phyloP scores from a whole-genome alignment of 116 monocot genomes.

The Phalaenopsis hybrid region DNA sequence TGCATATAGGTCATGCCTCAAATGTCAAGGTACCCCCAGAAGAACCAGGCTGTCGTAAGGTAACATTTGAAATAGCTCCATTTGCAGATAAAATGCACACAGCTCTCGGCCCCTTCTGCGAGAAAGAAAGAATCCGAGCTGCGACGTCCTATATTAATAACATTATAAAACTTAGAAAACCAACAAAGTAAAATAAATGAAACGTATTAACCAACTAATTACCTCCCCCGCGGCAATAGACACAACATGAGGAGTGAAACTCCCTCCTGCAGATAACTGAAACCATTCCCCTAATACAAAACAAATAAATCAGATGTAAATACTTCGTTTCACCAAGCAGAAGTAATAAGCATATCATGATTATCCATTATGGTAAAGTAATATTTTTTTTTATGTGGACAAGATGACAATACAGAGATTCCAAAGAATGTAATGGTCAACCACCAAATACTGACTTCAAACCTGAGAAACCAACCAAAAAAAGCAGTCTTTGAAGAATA shows the following conservation, averaged over 20 bases:
- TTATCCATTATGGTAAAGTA: no score
- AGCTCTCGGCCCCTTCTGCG: slow-evolving; percentile 63
- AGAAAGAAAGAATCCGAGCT: slow-evolving; percentile 59
- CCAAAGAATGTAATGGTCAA: slow-evolving; percentile 3
- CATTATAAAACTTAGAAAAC: not conserved
- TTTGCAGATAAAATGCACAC: slow-evolving; percentile 89
- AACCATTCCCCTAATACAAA: slow-evolving; percentile 56
- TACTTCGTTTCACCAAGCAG: not conserved
- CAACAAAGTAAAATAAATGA: not conserved
- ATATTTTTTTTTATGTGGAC: not conserved
- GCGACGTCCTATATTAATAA: slow-evolving; percentile 58
- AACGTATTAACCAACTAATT: not conserved
- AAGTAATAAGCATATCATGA: not conserved
- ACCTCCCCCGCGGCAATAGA: slow-evolving; percentile 73
- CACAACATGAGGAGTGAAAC: slow-evolving; percentile 68
- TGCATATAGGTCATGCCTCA: slow-evolving; percentile 29
- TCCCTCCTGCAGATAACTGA: slow-evolving; percentile 67
- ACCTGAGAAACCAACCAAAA: not conserved
- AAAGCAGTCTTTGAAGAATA: not conserved
- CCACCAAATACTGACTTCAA: not conserved
- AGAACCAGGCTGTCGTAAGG: slow-evolving; percentile 67
- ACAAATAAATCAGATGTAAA: not conserved
- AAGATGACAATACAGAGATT: not conserved
- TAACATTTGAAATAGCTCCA: slow-evolving; percentile 78
- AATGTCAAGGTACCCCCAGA: slow-evolving; percentile 70